Conservation (phyloP, 768 basidiomycete species). For the Pholiota molesta region DNA sequence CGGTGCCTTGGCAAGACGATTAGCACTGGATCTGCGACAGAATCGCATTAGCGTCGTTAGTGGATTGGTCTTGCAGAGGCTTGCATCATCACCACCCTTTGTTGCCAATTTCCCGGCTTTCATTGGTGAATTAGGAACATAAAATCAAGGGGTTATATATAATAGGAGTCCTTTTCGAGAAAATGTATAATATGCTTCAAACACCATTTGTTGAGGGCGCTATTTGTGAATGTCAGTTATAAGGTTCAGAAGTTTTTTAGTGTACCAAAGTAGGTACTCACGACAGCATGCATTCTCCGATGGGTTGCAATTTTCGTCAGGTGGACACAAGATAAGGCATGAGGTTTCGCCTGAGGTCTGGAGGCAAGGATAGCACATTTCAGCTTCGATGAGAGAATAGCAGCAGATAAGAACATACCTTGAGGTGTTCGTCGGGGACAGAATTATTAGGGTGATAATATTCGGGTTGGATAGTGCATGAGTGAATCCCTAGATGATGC, state of each 20-base stretch:
- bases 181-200: conserved; percentile 26
- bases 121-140: conserved; percentile 39
- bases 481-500: conserved; percentile 93
- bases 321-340: conserved; percentile 75
- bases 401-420: conserved; percentile 37
- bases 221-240: conserved; percentile 24
- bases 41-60: conserved; percentile 55
- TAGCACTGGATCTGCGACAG: conserved; percentile 63
- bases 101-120: conserved; percentile 78
- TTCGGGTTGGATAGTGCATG: conserved; percentile 93
- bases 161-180: conserved; percentile 4
- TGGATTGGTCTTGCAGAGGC: conserved; percentile 55
- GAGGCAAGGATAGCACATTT: background rate
- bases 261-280: conserved; percentile 41
- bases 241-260: conserved; percentile 7
- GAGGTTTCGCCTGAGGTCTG: conserved; percentile 56
- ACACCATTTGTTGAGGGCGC: conserved; percentile 52
- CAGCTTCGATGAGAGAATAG: background rate
- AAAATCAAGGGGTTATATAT: conserved; percentile 14
- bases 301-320: conserved; percentile 68
- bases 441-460: conserved; percentile 48
- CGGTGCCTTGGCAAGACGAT: conserved; percentile 61
- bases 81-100: conserved; percentile 65
- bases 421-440: conserved; percentile 49
- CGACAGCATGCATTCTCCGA: conserved; percentile 79